Percentiles rank a stretch among this genome's conserved stretches.
phyloP scores from a whole-genome alignment of 2,329 filamentous ascomycete genomes.

The Macroventuria anomochaeta region DNA sequence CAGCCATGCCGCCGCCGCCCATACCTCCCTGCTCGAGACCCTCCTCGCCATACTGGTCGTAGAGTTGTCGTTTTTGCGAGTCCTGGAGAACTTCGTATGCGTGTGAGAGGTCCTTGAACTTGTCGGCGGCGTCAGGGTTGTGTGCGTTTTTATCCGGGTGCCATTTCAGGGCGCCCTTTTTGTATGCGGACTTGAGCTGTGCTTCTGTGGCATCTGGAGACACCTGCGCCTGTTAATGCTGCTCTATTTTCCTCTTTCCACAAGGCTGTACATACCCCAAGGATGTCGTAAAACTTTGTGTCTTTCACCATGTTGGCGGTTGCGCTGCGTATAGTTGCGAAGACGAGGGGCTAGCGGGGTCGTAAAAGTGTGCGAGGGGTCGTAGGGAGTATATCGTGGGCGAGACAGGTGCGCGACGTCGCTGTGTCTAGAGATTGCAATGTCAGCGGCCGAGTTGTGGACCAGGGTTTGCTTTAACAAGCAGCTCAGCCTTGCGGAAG shows the following conservation, averaged over 20 bases:
- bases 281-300: constrained; percentile 77
- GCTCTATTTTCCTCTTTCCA: not conserved
- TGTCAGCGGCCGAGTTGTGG: constrained; percentile 26
- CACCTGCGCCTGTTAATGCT: constrained; percentile 62
- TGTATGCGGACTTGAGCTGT: constrained; percentile 91
- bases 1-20: constrained; percentile 80
- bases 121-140: constrained; percentile 91
- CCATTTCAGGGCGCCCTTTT: constrained; percentile 80
- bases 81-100: constrained; percentile 97
- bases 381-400: constrained; percentile 13
- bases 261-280: constrained; percentile 67
- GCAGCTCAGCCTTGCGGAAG: constrained; percentile 26
- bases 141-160: constrained; percentile 96
- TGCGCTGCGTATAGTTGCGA: constrained; percentile 17
- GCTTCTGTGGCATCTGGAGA: constrained; percentile 78
- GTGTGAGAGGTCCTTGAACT: constrained; percentile 97
- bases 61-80: constrained; percentile 85
- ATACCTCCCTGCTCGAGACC: constrained; percentile 86
- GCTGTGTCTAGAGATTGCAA: constrained; percentile 10
- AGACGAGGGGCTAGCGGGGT: constrained; percentile 36
- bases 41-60: constrained; percentile 98
- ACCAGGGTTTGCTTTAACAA: constrained; percentile 22
- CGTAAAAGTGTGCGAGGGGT: constrained; percentile 28
- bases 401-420: constrained; percentile 14
- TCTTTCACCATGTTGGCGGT: constrained; percentile 74